Evolutionary conservation across 169 alveolate species (phyloP).

Genomic region (Plasmodium sp.): DNA sequence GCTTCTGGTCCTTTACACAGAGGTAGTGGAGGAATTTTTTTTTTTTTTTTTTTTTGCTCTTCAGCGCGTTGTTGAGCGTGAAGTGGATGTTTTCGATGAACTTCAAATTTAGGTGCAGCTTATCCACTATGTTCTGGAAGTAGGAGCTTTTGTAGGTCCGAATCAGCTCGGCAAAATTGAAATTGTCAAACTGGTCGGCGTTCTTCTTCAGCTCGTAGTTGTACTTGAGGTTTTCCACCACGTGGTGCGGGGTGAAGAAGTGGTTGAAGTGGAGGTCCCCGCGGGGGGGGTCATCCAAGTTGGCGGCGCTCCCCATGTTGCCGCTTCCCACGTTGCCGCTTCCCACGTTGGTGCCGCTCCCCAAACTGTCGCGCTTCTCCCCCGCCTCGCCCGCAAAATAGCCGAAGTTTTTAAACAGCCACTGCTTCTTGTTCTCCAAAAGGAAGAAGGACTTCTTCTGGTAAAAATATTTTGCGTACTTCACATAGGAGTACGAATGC

Average conservation of each 20-base stretch:
- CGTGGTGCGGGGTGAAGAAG: constrained; percentile 33
- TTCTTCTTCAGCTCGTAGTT: constrained; percentile 49
- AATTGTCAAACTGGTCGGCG: constrained; percentile 9
- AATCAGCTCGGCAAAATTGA: constrained; percentile 18
- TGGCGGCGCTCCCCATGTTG: not conserved
- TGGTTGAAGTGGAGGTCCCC: constrained; percentile 9
- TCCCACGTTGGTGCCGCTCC: not conserved
- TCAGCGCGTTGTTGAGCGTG: constrained; percentile 14
- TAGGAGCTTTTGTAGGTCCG: constrained; percentile 43
- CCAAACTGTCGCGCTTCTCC: not conserved
- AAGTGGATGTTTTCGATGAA: constrained; percentile 57
- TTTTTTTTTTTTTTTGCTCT: constrained; percentile 25
- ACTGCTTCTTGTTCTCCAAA: constrained; percentile 48
- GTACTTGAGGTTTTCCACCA: constrained; percentile 62
- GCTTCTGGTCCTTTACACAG: constrained; percentile 58
- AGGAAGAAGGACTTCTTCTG: constrained; percentile 58
- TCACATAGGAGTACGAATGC: constrained; percentile 65
- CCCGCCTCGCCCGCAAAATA: constrained; percentile 17
- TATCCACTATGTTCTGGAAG: constrained; percentile 66
- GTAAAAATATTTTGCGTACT: constrained; percentile 67
- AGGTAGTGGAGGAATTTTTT: constrained; percentile 35
- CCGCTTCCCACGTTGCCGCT: not conserved
- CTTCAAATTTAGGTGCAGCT: constrained; percentile 53
- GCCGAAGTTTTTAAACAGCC: constrained; percentile 30
- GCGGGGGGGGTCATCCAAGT: not conserved